These are phyloP conservation scores for Phoma sp. DNA, from an alignment of 2,329 filamentous ascomycete genomes.

Conservation along the genomic window DNA sequence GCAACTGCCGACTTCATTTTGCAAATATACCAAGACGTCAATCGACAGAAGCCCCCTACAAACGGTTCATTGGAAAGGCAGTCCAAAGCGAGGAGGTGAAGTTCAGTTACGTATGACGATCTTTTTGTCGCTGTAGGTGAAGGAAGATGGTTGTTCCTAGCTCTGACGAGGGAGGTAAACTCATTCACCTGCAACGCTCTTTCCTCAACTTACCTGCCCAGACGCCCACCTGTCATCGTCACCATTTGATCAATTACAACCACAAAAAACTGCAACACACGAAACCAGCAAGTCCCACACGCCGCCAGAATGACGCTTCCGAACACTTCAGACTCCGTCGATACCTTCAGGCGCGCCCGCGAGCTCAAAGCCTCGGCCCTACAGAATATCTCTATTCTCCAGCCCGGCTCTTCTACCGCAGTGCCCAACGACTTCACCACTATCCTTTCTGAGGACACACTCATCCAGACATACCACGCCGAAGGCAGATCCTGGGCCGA, in stretches of 20 bases:
- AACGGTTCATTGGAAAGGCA: no score
- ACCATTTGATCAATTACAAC: no score
- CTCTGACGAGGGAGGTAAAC: not conserved
- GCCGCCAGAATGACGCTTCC: constrained; percentile 3
- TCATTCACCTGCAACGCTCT: not conserved
- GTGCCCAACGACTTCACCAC: constrained; percentile 8
- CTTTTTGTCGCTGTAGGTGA: no score
- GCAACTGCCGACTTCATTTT: no score
- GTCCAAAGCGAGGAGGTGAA: no score
- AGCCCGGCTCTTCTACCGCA: constrained; percentile 4
- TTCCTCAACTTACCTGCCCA: not conserved
- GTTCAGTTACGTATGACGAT: no score
- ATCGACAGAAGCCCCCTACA: no score
- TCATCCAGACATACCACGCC: constrained; percentile 43
- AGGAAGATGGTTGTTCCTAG: no score
- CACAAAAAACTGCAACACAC: not conserved
- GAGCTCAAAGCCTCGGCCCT: constrained; percentile 23
- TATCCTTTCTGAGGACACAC: constrained; percentile 40
- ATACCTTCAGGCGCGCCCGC: constrained; percentile 24
- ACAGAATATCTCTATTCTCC: constrained; percentile 21
- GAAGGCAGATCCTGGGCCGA: constrained; percentile 35
- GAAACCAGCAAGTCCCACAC: not conserved
- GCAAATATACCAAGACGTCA: no score
- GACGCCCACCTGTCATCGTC: no score
- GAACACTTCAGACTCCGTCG: constrained; percentile 1